phyloP scores from a whole-genome alignment of 345 rosid species.

The Murraya paniculata region DNA sequence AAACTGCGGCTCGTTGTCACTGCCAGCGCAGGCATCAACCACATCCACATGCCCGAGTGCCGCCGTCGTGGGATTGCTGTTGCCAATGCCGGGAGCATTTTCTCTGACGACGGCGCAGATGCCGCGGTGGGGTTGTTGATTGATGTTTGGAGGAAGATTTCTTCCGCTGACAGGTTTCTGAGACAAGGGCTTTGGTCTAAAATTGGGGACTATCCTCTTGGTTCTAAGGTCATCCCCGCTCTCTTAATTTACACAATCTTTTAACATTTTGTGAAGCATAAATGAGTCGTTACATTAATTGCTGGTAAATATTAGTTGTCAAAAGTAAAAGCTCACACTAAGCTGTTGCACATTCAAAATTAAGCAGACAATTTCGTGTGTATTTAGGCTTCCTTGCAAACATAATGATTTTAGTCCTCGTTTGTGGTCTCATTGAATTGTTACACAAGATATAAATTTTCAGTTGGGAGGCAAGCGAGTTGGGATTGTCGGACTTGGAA shows the following conservation, averaged over 20 bases:
- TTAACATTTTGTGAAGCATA: too few relatives aligned
- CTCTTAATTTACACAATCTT: too few relatives aligned
- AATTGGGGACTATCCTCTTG: slow-evolving; percentile 39
- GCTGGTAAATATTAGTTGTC: too few relatives aligned
- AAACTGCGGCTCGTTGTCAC: slow-evolving; percentile 34
- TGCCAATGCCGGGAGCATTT: slow-evolving; percentile 22
- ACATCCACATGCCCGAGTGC: slow-evolving; percentile 55
- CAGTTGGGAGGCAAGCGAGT: slow-evolving; percentile 45
- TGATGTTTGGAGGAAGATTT: slow-evolving; percentile 48
- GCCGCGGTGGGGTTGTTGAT: slow-evolving; percentile 54
- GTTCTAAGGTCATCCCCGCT: slow-evolving; percentile 39
- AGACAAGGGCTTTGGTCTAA: slow-evolving; percentile 43
- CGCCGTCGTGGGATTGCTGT: slow-evolving; percentile 52
- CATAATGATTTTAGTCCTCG: too few relatives aligned
- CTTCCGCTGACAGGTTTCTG: slow-evolving; percentile 45
- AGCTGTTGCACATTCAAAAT: too few relatives aligned
- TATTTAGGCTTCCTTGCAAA: background rate
- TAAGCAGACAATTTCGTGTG: too few relatives aligned
- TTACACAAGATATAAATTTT: background rate
- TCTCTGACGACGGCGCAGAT: slow-evolving; percentile 57
- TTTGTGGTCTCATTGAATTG: too few relatives aligned
- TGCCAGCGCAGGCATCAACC: slow-evolving; percentile 53
- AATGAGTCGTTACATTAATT: too few relatives aligned
- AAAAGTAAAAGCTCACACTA: too few relatives aligned
- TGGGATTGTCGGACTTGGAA: slow-evolving; percentile 57